A percentile compares a stretch with the other conserved stretches of the same genome.
phyloP scores from a whole-genome alignment of 306 rosid genomes.

The Rubus idaeus region DNA sequence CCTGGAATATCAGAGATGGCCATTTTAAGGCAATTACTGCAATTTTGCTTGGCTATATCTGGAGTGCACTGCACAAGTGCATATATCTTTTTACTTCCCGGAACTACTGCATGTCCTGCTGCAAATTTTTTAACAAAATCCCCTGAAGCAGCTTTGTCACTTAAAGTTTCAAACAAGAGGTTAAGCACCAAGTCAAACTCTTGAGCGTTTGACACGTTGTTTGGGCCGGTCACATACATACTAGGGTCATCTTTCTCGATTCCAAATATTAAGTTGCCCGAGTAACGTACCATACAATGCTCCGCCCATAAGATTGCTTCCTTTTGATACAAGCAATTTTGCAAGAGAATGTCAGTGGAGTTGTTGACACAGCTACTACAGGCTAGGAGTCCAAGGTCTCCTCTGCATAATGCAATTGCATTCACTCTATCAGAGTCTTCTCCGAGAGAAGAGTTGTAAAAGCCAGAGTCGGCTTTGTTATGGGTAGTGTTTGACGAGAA shows the following conservation, averaged over 20 bases:
- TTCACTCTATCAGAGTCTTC: constrained; percentile 6
- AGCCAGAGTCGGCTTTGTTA: background rate
- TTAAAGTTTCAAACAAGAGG: background rate
- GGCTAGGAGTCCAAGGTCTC: background rate
- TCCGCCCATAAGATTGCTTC: constrained; percentile 8
- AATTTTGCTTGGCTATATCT: background rate
- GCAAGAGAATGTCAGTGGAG: background rate
- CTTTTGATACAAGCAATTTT: background rate
- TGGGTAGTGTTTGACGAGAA: background rate
- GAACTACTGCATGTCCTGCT: background rate
- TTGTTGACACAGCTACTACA: background rate
- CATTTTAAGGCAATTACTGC: background rate
- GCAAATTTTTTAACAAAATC: background rate
- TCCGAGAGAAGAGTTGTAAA: constrained; percentile 2
- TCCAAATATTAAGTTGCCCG: background rate
- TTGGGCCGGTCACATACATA: background rate
- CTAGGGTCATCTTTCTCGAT: background rate
- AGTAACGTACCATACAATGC: constrained; percentile 11
- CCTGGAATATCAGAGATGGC: background rate
- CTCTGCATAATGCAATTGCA: constrained; percentile 23
- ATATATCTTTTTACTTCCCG: background rate
- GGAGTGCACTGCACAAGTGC: constrained; percentile 6
- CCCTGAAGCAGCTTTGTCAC: background rate
- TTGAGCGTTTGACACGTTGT: background rate
- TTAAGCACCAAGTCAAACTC: background rate